A percentile compares a stretch with the other conserved stretches of the same genome.
These are phyloP conservation scores for Raffaelea ambrosiae DNA, from an alignment of 2,329 filamentous ascomycete genomes.

Conservation along the genomic window DNA sequence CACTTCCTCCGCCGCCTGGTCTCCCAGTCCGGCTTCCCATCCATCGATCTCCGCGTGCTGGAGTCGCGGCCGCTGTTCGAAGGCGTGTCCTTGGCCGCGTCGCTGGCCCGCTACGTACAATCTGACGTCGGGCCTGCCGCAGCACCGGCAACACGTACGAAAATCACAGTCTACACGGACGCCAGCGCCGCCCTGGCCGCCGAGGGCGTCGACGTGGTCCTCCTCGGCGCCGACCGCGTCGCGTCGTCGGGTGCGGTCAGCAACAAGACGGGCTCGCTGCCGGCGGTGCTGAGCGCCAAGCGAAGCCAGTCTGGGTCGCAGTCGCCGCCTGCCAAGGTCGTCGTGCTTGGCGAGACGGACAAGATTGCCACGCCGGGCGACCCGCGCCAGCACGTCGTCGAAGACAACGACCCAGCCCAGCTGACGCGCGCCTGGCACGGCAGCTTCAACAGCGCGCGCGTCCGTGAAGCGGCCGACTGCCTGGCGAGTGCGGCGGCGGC, in stretches of 20 bases:
- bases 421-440: conserved; percentile 38
- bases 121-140: conserved; percentile 14
- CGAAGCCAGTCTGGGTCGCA: too few relatives aligned
- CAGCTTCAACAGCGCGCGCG: conserved; percentile 15
- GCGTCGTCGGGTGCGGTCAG: conserved; percentile 47
- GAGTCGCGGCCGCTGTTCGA: conserved; percentile 62
- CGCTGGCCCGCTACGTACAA: conserved; percentile 22
- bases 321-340: conserved; percentile 33
- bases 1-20: conserved; percentile 36
- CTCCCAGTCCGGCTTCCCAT: conserved; percentile 20
- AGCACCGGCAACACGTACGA: neutral
- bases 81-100: conserved; percentile 48
- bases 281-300: conserved; percentile 46
- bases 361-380: conserved; percentile 46
- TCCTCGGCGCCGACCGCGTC: conserved; percentile 59
- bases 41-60: conserved; percentile 49
- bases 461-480: conserved; percentile 14
- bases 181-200: conserved; percentile 49
- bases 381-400: conserved; percentile 32
- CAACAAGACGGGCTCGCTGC: conserved; percentile 59
- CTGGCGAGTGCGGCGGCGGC: neutral
- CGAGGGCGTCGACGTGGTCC: conserved; percentile 42
- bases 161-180: conserved; percentile 48
- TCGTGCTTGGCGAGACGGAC: conserved; percentile 51
- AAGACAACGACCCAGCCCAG: conserved; percentile 45